Base-by-base conservation (phyloP, 108 stramenopile genomes). In the Schizochytrium sp. region DNA sequence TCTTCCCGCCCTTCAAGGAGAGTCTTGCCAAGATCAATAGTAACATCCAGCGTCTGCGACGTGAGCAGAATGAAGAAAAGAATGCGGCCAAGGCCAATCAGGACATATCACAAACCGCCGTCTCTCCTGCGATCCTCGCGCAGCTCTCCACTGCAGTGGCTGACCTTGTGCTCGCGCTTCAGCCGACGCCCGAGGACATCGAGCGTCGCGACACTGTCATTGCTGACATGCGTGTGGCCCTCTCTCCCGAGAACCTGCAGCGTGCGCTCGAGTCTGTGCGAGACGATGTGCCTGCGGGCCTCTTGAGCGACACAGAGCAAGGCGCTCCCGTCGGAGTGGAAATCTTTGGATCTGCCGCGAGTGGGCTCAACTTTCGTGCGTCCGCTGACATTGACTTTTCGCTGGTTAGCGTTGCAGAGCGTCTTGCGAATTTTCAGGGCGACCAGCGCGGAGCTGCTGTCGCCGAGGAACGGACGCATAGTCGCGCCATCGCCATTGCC, bases 331-430 rank as follows among this genome's bases (percentile, higher is more conserved):
- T 47, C 6, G 51, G 28, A 6, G 23, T 83, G 18, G 51, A 83
- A 83, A 83, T 83, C 28, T 83, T 83, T 34, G 76, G 76, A 12
- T 83, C 76, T 12, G 51, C 48, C 0, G 76, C 76, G 28, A 83
- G 51, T 23, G 48, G 45, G 23, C 76, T 83, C 6, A 83, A 83
- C 51, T 83, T 83, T 45, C 45, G 76, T 21, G 76, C 45, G 10
- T 83, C 76, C 10, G 76, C 48, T 14, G 76, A 83, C 51, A 83
- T 83, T 53, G 76, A 83, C 23, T 83, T 83, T 53, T 83, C 48
- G n/a, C 76, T 83, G n/a, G 1, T 53, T 3, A 45, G 76, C 45
- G 76, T 23, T 12, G 76, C 76, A 16, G 76, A 83, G 10, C 28
- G 76, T 45, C 48, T 83, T 16, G 76, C 45, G 19, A 47, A 1